Evolutionary conservation across 2,329 filamentous ascomycete genomes (phyloP).

Genomic region (Escovopsis sp.): DNA sequence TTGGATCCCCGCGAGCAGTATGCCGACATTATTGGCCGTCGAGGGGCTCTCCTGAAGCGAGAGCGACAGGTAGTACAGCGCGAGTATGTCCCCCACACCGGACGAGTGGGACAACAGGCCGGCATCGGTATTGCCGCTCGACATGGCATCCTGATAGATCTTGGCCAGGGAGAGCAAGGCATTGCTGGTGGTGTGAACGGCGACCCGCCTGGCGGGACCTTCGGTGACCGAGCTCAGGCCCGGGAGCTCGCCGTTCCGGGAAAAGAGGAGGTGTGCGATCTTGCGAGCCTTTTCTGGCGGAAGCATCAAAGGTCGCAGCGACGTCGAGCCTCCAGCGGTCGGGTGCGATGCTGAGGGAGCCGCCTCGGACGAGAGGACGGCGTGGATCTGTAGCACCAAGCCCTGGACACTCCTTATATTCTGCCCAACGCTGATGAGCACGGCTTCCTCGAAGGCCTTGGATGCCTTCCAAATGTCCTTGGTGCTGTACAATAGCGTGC

Average conservation of each 20-base stretch:
- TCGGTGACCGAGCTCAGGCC: constrained; percentile 61
- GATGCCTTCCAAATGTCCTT: constrained; percentile 72
- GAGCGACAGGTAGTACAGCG: constrained; percentile 87
- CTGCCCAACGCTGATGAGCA: constrained; percentile 71
- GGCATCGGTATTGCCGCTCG: constrained; percentile 46
- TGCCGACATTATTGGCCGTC: constrained; percentile 95
- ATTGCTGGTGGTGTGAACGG: constrained; percentile 87
- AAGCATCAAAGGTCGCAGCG: constrained; percentile 49
- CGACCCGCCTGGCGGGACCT: constrained; percentile 58
- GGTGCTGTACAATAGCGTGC: constrained; percentile 90
- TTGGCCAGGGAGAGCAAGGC: constrained; percentile 88
- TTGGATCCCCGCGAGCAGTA: constrained; percentile 87
- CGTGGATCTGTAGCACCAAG: constrained; percentile 64
- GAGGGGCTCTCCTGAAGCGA: constrained; percentile 92
- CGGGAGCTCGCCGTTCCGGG: constrained; percentile 58
- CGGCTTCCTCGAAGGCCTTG: constrained; percentile 84
- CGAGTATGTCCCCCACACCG: constrained; percentile 80
- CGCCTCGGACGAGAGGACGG: constrained; percentile 38
- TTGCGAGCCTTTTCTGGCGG: constrained; percentile 70
- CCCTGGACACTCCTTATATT: constrained; percentile 55
- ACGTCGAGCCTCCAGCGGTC: constrained; percentile 1
- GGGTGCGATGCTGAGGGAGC: constrained; percentile 5
- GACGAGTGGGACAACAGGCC: constrained; percentile 45
- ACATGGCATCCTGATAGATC: constrained; percentile 94
- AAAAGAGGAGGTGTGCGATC: constrained; percentile 72